Percentiles rank a stretch among this genome's conserved stretches.
Evolutionary conservation across 805 yeast species (phyloP).

Genomic region (Candida loeiensis): DNA sequence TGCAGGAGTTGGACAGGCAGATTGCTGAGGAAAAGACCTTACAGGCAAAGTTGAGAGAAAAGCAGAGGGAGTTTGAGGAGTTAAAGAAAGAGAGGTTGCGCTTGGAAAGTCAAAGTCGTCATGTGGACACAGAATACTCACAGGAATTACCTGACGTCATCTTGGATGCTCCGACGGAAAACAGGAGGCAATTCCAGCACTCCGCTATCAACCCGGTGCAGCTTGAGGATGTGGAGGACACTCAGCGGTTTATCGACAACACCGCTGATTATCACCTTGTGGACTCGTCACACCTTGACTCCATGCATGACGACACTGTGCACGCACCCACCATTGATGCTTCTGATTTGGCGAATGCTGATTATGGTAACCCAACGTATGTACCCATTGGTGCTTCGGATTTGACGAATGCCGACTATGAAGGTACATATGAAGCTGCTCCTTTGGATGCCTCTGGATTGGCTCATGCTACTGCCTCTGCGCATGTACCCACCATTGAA

Average conservation of each 20-base stretch:
- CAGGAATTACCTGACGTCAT: not conserved
- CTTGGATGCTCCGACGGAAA: not conserved
- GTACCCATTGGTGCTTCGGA: too few relatives aligned
- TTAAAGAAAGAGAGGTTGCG: conserved; percentile 26
- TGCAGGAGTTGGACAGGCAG: too few relatives aligned
- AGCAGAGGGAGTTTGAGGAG: conserved; percentile 34
- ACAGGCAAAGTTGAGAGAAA: conserved; percentile 36
- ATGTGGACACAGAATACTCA: not conserved
- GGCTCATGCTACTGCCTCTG: too few relatives aligned
- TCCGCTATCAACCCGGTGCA: not conserved
- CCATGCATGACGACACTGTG: not conserved
- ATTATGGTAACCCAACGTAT: conserved; percentile 22
- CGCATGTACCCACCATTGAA: too few relatives aligned
- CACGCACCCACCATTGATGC: conserved; percentile 20
- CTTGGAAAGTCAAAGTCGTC: conserved; percentile 18
- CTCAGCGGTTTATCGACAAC: not conserved
- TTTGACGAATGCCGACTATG: too few relatives aligned
- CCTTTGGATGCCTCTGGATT: too few relatives aligned
- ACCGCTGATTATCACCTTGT: not conserved
- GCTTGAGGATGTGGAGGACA: not conserved
- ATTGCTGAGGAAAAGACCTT: conserved; percentile 37
- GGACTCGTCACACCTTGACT: conserved; percentile 1
- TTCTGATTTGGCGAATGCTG: conserved; percentile 22
- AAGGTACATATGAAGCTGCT: too few relatives aligned
- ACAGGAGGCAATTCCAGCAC: not conserved